Evolutionary conservation across 2,329 filamentous ascomycete genomes (phyloP).

Genomic region (Aspergillus luchuensis): DNA sequence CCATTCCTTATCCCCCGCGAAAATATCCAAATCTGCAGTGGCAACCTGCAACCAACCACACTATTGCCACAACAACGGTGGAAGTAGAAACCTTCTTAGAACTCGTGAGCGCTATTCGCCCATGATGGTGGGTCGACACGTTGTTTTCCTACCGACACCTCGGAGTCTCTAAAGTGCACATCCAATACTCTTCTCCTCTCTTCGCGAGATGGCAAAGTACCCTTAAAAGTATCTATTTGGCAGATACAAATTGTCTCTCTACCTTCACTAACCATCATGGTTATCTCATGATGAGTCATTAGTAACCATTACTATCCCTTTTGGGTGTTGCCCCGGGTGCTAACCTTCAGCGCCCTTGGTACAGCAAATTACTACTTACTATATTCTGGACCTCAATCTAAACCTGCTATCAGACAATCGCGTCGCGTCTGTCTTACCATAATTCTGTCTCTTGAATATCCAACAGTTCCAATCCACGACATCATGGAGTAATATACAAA

Average conservation of each 20-base stretch:
- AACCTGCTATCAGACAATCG: not conserved
- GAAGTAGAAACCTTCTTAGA: slow-evolving; percentile 7
- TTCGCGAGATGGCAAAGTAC: not conserved
- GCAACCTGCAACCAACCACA: slow-evolving; percentile 13
- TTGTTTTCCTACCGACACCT: not conserved
- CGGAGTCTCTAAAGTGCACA: not conserved
- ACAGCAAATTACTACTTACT: not conserved
- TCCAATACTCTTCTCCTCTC: not conserved
- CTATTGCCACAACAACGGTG: slow-evolving; percentile 5
- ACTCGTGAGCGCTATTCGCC: not conserved
- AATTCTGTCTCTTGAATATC: no score
- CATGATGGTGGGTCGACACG: slow-evolving; percentile 1
- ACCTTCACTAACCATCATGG: not conserved
- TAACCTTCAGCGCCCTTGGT: not conserved
- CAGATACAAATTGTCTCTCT: not conserved
- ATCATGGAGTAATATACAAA: no score
- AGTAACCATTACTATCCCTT: not conserved
- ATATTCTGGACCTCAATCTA: not conserved
- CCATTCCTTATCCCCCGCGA: slow-evolving; percentile 31
- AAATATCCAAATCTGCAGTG: slow-evolving; percentile 11
- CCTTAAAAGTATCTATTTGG: not conserved
- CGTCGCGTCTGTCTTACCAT: not conserved
- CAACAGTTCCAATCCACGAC: no score
- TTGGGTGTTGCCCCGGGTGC: no score
- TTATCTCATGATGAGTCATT: not conserved